phyloP scores from a whole-genome alignment of 306 rosid genomes.

The Ammopiptanthus mongolicus region DNA sequence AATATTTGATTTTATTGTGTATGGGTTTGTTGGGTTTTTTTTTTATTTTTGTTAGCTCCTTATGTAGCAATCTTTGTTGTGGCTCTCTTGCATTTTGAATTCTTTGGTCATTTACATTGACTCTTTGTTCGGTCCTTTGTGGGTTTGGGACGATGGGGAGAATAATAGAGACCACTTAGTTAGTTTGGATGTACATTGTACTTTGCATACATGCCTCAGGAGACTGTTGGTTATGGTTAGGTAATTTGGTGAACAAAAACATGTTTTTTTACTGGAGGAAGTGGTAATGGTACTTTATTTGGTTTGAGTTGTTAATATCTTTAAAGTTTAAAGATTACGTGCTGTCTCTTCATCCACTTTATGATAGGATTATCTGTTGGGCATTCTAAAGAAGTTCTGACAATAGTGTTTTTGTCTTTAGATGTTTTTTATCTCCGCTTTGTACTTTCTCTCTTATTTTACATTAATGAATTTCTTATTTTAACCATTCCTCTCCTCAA shows the following conservation, averaged over 20 bases:
- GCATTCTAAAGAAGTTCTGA: not conserved
- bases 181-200: slow-evolving; percentile 2
- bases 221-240: slow-evolving; percentile 14
- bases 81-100: not conserved
- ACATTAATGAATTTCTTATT: not conserved
- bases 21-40: not conserved
- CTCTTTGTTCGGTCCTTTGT: not conserved
- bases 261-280: not conserved
- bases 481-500: not conserved
- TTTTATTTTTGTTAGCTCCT: not conserved
- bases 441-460: not conserved
- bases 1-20: not conserved
- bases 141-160: not conserved
- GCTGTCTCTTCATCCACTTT: slow-evolving; percentile 2
- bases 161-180: not conserved
- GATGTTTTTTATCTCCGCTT: not conserved
- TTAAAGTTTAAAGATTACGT: not conserved
- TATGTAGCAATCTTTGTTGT: not conserved
- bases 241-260: not conserved
- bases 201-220: not conserved
- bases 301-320: not conserved
- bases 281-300: not conserved
- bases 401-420: not conserved
- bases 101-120: not conserved
- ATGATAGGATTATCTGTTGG: slow-evolving; percentile 1